A percentile compares a stretch with the other conserved stretches of the same genome.
phyloP scores from a whole-genome alignment of 2,329 filamentous ascomycete genomes.

The Alternaria longipes region DNA sequence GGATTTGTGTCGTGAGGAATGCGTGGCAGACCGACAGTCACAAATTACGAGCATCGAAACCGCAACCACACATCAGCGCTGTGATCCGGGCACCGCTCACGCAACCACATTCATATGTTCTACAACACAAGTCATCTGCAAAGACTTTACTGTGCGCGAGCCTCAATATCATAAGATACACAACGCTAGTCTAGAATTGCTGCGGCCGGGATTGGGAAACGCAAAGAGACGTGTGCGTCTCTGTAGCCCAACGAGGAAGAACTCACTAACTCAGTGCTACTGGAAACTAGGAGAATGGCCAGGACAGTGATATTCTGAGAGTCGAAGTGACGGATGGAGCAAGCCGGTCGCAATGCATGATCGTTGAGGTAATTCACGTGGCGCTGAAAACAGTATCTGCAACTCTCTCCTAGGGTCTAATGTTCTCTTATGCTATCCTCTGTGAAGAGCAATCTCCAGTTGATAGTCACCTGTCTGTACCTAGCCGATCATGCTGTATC shows the following conservation, averaged over 20 bases:
- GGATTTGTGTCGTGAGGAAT: constrained; percentile 1
- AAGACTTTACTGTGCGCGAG: too few relatives aligned
- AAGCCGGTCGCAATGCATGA: neutral
- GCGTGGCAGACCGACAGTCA: neutral
- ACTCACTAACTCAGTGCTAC: neutral
- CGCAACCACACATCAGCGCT: too few relatives aligned
- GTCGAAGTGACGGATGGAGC: neutral
- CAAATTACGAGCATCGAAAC: too few relatives aligned
- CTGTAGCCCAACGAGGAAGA: neutral
- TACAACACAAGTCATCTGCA: too few relatives aligned
- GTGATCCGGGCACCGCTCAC: too few relatives aligned
- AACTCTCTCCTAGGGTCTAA: neutral
- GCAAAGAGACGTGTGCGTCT: too few relatives aligned
- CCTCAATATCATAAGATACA: too few relatives aligned
- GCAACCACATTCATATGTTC: too few relatives aligned
- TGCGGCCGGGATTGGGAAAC: too few relatives aligned
- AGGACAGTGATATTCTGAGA: neutral
- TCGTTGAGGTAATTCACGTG: neutral
- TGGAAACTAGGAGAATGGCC: neutral
- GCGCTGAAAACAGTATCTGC: neutral
- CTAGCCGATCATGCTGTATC: neutral
- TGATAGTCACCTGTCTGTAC: neutral
- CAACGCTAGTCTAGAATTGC: too few relatives aligned
- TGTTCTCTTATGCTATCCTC: neutral
- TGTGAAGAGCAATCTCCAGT: neutral